phyloP scores from a whole-genome alignment of 257 asterid genomes.

The Nicotiana noctiflora region DNA sequence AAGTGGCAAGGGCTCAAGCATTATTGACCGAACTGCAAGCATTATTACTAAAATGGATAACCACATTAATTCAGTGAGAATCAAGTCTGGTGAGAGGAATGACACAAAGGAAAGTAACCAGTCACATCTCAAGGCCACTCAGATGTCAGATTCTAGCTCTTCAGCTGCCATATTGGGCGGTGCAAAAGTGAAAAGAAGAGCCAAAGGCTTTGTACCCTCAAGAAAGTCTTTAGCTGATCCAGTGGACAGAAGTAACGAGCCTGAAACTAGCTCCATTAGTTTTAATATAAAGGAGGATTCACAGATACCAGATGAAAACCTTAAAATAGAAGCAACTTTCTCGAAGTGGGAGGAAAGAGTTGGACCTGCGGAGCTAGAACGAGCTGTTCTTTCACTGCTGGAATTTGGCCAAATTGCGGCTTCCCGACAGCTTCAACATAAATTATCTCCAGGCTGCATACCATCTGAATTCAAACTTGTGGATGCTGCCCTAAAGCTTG shows the following conservation, averaged over 20 bases:
- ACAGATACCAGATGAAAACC: conserved; percentile 53
- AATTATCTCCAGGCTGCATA: conserved; percentile 68
- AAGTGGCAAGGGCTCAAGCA: conserved; percentile 60
- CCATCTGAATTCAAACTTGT: conserved; percentile 67
- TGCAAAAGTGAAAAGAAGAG: conserved; percentile 65
- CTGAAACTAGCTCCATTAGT: conserved; percentile 34
- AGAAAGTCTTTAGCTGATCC: conserved; percentile 54
- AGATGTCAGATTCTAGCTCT: conserved; percentile 38
- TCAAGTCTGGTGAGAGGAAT: conserved; percentile 48
- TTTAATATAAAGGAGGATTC: conserved; percentile 49
- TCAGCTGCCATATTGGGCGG: conserved; percentile 35
- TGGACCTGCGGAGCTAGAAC: conserved; percentile 78
- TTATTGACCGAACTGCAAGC: conserved; percentile 73
- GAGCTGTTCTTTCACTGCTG: conserved; percentile 90
- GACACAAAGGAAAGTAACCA: conserved; percentile 61
- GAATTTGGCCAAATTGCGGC: conserved; percentile 91
- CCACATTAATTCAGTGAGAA: conserved; percentile 47
- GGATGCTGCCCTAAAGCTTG: conserved; percentile 78
- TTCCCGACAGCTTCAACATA: conserved; percentile 86
- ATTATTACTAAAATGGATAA: conserved; percentile 70
- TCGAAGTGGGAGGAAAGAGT: conserved; percentile 95
- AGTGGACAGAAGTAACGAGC: conserved; percentile 47
- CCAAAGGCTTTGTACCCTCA: conserved; percentile 71
- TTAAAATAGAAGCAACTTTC: conserved; percentile 57
- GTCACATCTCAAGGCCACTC: conserved; percentile 46